These are phyloP conservation scores for Citeromyces nyonsensis DNA, from an alignment of 805 yeast genomes.

Conservation along the genomic window DNA sequence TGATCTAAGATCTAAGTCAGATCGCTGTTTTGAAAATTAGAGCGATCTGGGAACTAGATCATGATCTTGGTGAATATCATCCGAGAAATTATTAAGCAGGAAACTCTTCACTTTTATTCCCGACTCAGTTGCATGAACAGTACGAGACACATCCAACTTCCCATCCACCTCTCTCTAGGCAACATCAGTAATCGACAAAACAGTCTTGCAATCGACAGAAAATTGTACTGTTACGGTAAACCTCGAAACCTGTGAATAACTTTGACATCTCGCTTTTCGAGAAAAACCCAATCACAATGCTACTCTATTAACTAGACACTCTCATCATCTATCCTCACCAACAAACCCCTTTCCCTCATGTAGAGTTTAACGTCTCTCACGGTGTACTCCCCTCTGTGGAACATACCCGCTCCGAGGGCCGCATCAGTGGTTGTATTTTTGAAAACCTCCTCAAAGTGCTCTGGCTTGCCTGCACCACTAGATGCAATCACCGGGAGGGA, in stretches of 20 bases:
- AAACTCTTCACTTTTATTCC: no score
- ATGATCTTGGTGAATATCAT: no score
- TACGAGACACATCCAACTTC: no score
- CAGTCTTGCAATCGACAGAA: no score
- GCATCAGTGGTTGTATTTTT: slow-evolving; percentile 78
- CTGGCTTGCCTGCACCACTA: slow-evolving; percentile 92
- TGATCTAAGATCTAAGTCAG: no score
- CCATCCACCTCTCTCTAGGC: no score
- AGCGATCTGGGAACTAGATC: no score
- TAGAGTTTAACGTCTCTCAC: slow-evolving; percentile 71
- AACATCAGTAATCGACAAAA: no score
- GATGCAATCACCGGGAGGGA: slow-evolving; percentile 92
- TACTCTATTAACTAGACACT: slow-evolving; percentile 1
- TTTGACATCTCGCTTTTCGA: neutral
- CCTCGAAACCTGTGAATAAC: neutral
- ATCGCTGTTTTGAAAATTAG: no score
- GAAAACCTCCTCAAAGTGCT: slow-evolving; percentile 83
- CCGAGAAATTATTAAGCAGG: no score
- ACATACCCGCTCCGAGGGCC: slow-evolving; percentile 97
- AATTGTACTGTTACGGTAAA: no score
- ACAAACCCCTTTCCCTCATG: slow-evolving; percentile 41
- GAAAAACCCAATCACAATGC: neutral
- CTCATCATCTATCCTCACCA: slow-evolving; percentile 51
- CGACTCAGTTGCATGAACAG: no score
- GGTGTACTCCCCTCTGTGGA: slow-evolving; percentile 88